Percentiles rank a stretch among this genome's conserved stretches.
Evolutionary conservation across 2,329 filamentous ascomycete species (phyloP).

Genomic region (Nemania abortiva): DNA sequence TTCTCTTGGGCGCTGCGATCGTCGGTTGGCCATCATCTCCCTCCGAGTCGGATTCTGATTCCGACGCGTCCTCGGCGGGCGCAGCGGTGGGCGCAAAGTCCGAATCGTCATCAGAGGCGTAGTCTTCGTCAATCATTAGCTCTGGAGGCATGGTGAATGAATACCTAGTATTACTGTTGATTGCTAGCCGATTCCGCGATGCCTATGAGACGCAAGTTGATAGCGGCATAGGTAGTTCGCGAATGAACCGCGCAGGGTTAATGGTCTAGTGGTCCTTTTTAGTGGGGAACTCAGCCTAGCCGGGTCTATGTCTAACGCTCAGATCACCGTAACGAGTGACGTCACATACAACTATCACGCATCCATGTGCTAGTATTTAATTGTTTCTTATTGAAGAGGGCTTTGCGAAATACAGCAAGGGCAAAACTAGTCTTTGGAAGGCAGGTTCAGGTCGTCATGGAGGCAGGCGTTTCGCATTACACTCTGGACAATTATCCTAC

Average conservation of each 20-base stretch:
- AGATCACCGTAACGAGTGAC: slow-evolving; percentile 1
- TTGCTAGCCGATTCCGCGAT: neutral
- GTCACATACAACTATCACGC: slow-evolving; percentile 1
- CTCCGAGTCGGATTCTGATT: slow-evolving; percentile 67
- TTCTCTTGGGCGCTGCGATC: slow-evolving; percentile 49
- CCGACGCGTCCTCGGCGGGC: slow-evolving; percentile 59
- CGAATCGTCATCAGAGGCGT: slow-evolving; percentile 78
- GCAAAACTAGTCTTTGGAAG: too few species aligned
- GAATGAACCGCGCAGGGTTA: neutral
- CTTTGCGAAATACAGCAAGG: too few species aligned
- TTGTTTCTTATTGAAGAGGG: too few species aligned
- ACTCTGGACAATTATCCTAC: too few species aligned
- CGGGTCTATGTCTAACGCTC: neutral
- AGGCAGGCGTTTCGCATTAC: too few species aligned
- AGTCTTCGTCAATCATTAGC: slow-evolving; percentile 62
- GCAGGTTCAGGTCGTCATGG: too few species aligned
- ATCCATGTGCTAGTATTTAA: too few species aligned
- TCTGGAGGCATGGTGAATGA: slow-evolving; percentile 59
- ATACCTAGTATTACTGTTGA: neutral
- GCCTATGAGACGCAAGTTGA: neutral
- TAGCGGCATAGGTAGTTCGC: neutral
- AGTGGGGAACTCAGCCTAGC: slow-evolving; percentile 6
- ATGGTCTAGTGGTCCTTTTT: slow-evolving; percentile 4
- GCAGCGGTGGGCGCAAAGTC: slow-evolving; percentile 75
- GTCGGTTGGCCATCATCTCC: slow-evolving; percentile 47